Percentiles rank a stretch among this genome's conserved stretches.
These are phyloP conservation scores for Eleusine indica DNA, from an alignment of 176 grass and related monocot species.

Conservation along the genomic window DNA sequence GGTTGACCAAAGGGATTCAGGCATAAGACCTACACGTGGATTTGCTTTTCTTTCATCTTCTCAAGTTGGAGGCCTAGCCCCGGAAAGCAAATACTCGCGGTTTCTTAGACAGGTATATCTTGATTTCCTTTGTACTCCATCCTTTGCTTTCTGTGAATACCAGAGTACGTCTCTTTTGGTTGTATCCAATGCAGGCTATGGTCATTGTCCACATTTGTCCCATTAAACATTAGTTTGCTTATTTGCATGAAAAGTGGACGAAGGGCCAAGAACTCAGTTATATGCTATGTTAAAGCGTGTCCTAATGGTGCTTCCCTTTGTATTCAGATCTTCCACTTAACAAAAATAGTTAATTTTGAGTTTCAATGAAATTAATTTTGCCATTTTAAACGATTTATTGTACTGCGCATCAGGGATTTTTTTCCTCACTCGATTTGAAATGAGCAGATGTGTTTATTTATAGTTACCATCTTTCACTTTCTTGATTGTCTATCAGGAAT, in stretches of 20 bases:
- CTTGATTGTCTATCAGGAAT: constrained; percentile 62
- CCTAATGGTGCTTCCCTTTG: not conserved
- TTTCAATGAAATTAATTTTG: not conserved
- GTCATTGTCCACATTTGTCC: not conserved
- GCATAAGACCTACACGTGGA: constrained; percentile 66
- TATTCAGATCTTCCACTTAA: not conserved
- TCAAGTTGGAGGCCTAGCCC: constrained; percentile 75
- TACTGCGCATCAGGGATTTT: not conserved
- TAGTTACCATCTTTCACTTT: not conserved
- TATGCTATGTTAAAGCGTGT: constrained; percentile 16
- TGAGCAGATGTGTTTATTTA: constrained; percentile 6
- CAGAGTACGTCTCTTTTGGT: not conserved
- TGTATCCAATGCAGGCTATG: not conserved
- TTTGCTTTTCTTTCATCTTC: constrained; percentile 76
- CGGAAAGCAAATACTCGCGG: constrained; percentile 50
- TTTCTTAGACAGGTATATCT: constrained; percentile 80
- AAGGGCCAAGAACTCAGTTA: not conserved
- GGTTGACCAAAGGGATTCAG: constrained; percentile 80
- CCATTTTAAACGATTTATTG: constrained; percentile 33
- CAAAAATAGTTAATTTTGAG: not conserved
- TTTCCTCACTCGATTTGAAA: not conserved
- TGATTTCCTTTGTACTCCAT: not conserved
- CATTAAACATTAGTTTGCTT: not conserved
- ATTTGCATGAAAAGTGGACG: not conserved
- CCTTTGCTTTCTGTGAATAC: constrained; percentile 2